Conservation (phyloP, 2,329 filamentous ascomycete genomes). For the Tothia fuscella region DNA sequence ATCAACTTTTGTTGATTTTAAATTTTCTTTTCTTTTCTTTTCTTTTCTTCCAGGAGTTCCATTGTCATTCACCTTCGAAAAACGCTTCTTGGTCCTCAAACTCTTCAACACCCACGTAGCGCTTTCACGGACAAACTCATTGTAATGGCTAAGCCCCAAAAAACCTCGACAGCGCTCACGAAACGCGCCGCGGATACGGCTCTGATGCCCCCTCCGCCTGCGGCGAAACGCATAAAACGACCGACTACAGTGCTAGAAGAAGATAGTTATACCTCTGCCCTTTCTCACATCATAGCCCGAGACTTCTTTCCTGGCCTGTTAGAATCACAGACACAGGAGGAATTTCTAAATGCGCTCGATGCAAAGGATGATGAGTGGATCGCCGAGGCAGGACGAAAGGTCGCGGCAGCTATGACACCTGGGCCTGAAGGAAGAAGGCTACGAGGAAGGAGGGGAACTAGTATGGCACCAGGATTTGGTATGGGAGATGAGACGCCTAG, state of each 20-base stretch:
- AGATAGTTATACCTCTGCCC: constrained; percentile 78
- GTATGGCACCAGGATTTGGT: constrained; percentile 19
- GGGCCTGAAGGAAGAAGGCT: constrained; percentile 38
- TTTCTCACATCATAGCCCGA: constrained; percentile 88
- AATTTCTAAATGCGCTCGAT: constrained; percentile 84
- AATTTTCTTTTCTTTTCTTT: no score
- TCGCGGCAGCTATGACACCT: constrained; percentile 51
- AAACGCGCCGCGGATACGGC: constrained; percentile 55
- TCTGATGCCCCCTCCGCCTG: constrained; percentile 79
- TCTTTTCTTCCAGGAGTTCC: no score
- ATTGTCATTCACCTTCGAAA: no score
- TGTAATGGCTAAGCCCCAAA: no score
- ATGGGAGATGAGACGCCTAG: constrained; percentile 46
- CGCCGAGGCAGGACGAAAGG: constrained; percentile 54
- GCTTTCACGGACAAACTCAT: no score
- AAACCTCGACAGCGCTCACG: constrained; percentile 47
- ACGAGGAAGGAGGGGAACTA: constrained; percentile 26
- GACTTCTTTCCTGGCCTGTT: constrained; percentile 93
- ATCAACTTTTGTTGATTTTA: no score
- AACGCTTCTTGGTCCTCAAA: no score
- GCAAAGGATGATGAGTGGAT: constrained; percentile 83
- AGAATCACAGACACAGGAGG: constrained; percentile 75
- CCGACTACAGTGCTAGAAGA: constrained; percentile 83
- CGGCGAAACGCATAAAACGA: constrained; percentile 79
- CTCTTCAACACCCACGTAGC: no score